These are phyloP conservation scores for Penicillium psychrofluorescens DNA, from an alignment of 495 filamentous ascomycete genomes.

Conservation along the genomic window DNA sequence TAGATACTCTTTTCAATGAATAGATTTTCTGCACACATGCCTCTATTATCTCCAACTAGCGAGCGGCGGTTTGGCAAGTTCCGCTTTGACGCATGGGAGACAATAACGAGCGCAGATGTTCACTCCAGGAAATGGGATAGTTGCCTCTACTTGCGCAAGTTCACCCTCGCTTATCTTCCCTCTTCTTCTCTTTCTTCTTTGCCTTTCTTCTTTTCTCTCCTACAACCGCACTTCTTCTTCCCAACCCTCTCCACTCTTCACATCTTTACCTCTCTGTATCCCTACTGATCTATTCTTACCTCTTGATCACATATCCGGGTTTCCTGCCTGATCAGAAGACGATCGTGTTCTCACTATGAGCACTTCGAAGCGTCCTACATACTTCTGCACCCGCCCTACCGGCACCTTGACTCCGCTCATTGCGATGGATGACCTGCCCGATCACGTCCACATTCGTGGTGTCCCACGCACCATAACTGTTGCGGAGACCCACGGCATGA, in stretches of 20 bases:
- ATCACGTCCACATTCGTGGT: constrained; percentile 25
- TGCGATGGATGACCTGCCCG: constrained; percentile 56
- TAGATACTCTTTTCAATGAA: too few species aligned
- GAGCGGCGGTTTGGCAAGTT: too few species aligned
- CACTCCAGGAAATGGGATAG: constrained; percentile 21
- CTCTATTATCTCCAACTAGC: too few species aligned
- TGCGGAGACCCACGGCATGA: constrained; percentile 38
- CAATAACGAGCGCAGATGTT: constrained; percentile 22
- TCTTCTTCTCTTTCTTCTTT: constrained; percentile 3
- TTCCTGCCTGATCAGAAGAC: background rate
- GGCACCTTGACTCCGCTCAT: constrained; percentile 55
- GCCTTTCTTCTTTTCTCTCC: constrained; percentile 5
- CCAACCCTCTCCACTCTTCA: background rate
- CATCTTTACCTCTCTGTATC: too few species aligned
- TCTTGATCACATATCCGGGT: background rate
- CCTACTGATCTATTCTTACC: too few species aligned
- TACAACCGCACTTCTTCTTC: background rate
- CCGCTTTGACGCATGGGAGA: too few species aligned
- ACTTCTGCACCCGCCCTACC: constrained; percentile 51
- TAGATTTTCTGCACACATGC: too few species aligned
- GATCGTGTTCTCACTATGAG: background rate
- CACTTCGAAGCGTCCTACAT: constrained; percentile 22
- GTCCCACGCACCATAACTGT: constrained; percentile 23
- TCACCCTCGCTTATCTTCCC: constrained; percentile 1
- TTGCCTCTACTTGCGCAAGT: too few species aligned